Evolutionary conservation across 495 filamentous ascomycete species (phyloP).

Genomic region (Cenococcum geophilum): DNA sequence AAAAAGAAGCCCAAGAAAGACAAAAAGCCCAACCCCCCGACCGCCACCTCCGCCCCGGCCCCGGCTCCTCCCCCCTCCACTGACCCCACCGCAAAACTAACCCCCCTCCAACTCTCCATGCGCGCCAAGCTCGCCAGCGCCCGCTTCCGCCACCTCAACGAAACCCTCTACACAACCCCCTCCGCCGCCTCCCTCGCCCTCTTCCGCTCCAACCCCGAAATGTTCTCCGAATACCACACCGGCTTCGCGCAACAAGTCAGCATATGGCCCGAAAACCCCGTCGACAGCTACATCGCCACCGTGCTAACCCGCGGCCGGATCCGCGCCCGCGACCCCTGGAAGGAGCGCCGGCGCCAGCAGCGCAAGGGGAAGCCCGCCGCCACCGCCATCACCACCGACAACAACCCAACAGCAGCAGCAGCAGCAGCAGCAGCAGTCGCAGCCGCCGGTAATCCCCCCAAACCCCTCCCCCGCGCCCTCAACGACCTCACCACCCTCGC

Average conservation of each 20-base stretch:
- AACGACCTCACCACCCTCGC: slow-evolving; percentile 64
- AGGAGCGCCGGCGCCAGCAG: slow-evolving; percentile 33
- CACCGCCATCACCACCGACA: background rate
- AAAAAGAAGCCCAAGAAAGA: slow-evolving; percentile 34
- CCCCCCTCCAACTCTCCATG: slow-evolving; percentile 89
- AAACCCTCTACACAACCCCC: slow-evolving; percentile 88
- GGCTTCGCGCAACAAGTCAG: slow-evolving; percentile 92
- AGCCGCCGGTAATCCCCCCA: slow-evolving; percentile 20
- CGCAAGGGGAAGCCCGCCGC: slow-evolving; percentile 26
- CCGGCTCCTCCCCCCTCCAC: slow-evolving; percentile 6
- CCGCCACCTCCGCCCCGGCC: slow-evolving; percentile 3
- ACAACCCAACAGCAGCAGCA: slow-evolving; percentile 13
- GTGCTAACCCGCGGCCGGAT: slow-evolving; percentile 54
- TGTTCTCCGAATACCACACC: slow-evolving; percentile 90
- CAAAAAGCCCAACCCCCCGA: slow-evolving; percentile 13
- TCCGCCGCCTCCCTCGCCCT: slow-evolving; percentile 70
- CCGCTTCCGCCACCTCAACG: slow-evolving; percentile 94
- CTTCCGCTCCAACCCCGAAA: slow-evolving; percentile 73
- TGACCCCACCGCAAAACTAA: slow-evolving; percentile 46
- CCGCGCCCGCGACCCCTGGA: slow-evolving; percentile 13
- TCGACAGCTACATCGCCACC: slow-evolving; percentile 68
- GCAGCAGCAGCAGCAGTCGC: slow-evolving; percentile 11
- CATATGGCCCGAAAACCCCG: slow-evolving; percentile 92
- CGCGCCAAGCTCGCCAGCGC: slow-evolving; percentile 85
- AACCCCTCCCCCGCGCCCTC: slow-evolving; percentile 41